A percentile compares a stretch with the other conserved stretches of the same genome.
phyloP scores from a whole-genome alignment of 805 yeast species.

The Priceomyces medius region DNA sequence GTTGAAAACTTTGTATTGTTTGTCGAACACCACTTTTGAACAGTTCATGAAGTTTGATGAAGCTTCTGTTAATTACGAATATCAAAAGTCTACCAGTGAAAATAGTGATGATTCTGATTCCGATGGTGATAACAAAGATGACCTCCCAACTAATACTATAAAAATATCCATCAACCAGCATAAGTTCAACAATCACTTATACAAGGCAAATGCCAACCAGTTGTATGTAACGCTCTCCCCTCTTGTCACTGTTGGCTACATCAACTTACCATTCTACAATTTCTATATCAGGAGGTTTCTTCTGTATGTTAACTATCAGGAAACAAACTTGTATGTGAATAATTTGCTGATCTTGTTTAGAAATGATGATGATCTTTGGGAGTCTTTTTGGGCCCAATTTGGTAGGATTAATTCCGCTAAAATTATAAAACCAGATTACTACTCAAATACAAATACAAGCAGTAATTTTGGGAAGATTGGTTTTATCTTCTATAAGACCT shows the following conservation, averaged over 20 bases:
- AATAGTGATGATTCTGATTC: constrained; percentile 12
- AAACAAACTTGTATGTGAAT: constrained; percentile 71
- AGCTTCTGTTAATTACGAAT: constrained; percentile 4
- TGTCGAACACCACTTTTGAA: constrained; percentile 47
- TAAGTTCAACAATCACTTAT: constrained; percentile 33
- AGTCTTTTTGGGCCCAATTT: constrained; percentile 38
- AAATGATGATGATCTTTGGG: constrained; percentile 51
- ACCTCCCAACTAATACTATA: constrained; percentile 7
- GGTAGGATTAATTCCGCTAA: constrained; percentile 41
- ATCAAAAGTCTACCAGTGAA: constrained; percentile 8
- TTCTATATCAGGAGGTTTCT: constrained; percentile 14
- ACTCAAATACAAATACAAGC: constrained; percentile 17
- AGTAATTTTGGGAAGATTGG: constrained; percentile 42
- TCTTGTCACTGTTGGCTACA: constrained; percentile 7
- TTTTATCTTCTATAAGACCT: constrained; percentile 60
- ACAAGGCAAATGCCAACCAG: constrained; percentile 11
- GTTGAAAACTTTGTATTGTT: constrained; percentile 45
- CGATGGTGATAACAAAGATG: constrained; percentile 16
- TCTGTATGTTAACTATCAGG: constrained; percentile 46
- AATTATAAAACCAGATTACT: constrained; percentile 43
- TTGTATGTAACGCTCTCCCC: constrained; percentile 2
- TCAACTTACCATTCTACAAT: constrained; percentile 9
- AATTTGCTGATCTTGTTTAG: constrained; percentile 55
- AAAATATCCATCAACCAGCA: constrained; percentile 34
- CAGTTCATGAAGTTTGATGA: constrained; percentile 39